Evolutionary conservation across 2,329 filamentous ascomycete genomes (phyloP), one percentile per base, ranked within the genome.

Genomic region (Pyricularia grisea): DNA sequence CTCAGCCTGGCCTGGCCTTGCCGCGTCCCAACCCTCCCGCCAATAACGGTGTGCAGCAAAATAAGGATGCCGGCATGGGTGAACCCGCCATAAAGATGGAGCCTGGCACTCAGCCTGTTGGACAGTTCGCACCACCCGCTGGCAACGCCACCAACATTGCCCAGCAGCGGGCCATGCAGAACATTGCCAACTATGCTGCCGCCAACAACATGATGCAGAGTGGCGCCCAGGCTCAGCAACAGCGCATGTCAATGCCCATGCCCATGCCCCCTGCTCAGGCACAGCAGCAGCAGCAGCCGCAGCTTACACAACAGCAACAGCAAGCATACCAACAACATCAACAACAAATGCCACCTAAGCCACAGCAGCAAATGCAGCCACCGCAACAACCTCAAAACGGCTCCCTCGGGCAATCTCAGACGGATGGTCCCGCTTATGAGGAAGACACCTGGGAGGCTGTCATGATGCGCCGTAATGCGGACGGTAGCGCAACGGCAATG

Each of bases 381-480:
- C 74, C 70, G 65, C 75, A 73, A 68, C 70, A 70, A 66, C 77
- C 78, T 68, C 76, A 77, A 66, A 85, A 82, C 76, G 81, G 76
- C 71, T 83, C 75, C 71, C 78, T 81, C 9, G 73, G 76, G 10
- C 73, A 77, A 30, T 80, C 88, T 28, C 92, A 97, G 77, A 90
- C 90, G 17, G 94, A 98, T 76, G 94, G 94, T 67, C 81, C 91
- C 36, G 79, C 66, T 90, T 83, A 84, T 3, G 77, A 86, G 36
- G 82, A 83, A 69, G 84, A 85, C 3, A 78, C 87, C 61, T 86
- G 86, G 55, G 80, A 85, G 69, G 87, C 85, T 10, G 81, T 92
- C 60, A 79, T 92, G 63, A 82, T 90, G 74, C 83, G 84, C 71
- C 82, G 85, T 63, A 82, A 83, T 69, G 81, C 83, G 4, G 78